Percentiles rank a stretch among this genome's conserved stretches.
Conservation (phyloP, 2,329 filamentous ascomycete genomes). For the Aspergillus aculeatus region DNA sequence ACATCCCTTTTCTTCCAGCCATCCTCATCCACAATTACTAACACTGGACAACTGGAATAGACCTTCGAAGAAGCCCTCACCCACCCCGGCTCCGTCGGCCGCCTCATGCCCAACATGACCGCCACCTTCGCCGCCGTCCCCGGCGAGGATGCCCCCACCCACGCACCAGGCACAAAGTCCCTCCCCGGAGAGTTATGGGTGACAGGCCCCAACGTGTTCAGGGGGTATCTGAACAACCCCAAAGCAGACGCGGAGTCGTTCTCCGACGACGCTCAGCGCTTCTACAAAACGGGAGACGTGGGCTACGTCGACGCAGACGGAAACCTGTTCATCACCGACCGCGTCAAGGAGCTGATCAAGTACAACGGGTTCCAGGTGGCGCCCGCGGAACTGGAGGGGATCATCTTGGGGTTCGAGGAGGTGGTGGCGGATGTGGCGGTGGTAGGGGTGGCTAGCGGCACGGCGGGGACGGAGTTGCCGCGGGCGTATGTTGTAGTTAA, state of each 20-base stretch:
- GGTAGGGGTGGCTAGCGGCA: conserved; percentile 54
- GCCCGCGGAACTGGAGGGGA: conserved; percentile 59
- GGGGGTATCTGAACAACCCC: conserved; percentile 70
- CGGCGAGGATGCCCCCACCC: background rate
- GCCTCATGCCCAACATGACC: conserved; percentile 19
- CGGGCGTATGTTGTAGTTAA: conserved; percentile 53
- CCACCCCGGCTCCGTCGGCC: conserved; percentile 14
- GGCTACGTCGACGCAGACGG: conserved; percentile 68
- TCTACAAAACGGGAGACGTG: conserved; percentile 78
- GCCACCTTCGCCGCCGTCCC: conserved; percentile 11
- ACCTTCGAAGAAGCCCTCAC: conserved; percentile 12
- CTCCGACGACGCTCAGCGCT: conserved; percentile 55
- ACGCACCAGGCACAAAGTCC: background rate
- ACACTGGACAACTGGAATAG: background rate
- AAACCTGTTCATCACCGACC: conserved; percentile 79
- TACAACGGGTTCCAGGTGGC: conserved; percentile 66
- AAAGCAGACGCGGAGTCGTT: conserved; percentile 67
- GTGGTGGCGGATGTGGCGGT: conserved; percentile 56
- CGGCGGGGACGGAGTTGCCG: conserved; percentile 61
- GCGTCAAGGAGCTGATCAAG: conserved; percentile 59
- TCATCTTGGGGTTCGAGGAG: conserved; percentile 40
- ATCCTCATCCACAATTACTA: background rate
- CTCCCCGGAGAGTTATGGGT: conserved; percentile 57
- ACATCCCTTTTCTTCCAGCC: background rate
- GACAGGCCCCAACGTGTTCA: conserved; percentile 74